Percentiles rank a stretch among this genome's conserved stretches.
phyloP scores from a whole-genome alignment of 768 basidiomycete genomes.

The Pulveroboletus sp. region DNA sequence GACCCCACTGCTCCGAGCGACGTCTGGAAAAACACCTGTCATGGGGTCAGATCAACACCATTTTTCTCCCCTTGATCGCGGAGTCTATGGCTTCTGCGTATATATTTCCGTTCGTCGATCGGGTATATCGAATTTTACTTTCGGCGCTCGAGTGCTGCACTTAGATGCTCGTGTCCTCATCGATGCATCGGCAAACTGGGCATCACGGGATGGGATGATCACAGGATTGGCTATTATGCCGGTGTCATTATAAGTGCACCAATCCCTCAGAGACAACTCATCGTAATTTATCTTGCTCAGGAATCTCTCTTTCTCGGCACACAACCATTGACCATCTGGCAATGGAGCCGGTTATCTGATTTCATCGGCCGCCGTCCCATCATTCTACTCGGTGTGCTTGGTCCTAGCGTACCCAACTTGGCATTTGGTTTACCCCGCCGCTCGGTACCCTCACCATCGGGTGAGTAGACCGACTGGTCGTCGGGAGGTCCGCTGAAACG shows the following conservation, averaged over 20 bases:
- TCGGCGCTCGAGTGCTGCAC: neutral
- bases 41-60: conserved; percentile 47
- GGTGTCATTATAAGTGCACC: conserved; percentile 47
- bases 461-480: conserved; percentile 20
- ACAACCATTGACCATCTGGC: conserved; percentile 55
- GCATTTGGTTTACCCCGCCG: conserved; percentile 60
- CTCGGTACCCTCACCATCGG: conserved; percentile 54
- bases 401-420: conserved; percentile 50
- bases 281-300: conserved; percentile 29
- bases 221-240: conserved; percentile 67
- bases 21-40: conserved; percentile 42
- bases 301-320: conserved; percentile 61
- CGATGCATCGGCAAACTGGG: conserved; percentile 49
- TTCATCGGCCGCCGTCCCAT: conserved; percentile 60
- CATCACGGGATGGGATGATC: conserved; percentile 62
- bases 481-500: neutral
- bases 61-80: conserved; percentile 47
- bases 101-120: conserved; percentile 63
- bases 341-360: conserved; percentile 65
- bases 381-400: conserved; percentile 51
- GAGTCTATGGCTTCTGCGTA: conserved; percentile 55
- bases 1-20: conserved; percentile 39
- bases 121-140: conserved; percentile 31
- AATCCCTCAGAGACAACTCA: neutral
- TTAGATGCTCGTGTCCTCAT: neutral